Conservation (phyloP, 148 eudicot genomes). For the Vaccinium corymbosum region DNA sequence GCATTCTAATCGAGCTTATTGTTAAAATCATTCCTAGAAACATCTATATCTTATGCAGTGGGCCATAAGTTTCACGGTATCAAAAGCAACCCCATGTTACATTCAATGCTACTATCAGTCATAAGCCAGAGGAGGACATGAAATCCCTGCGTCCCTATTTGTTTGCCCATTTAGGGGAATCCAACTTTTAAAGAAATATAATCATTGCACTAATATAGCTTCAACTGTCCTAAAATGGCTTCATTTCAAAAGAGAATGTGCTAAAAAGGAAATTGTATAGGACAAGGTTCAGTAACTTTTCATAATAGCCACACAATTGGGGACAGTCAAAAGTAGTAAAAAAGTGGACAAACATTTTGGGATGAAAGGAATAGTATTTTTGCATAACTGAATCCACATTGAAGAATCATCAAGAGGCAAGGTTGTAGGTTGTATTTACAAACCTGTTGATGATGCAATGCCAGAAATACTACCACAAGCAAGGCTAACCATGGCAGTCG, state of each 20-base stretch:
- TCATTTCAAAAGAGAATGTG: not conserved
- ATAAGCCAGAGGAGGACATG: not conserved
- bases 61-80: not conserved
- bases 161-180: not conserved
- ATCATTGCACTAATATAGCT: not conserved
- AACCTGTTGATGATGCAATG: slow-evolving; percentile 73
- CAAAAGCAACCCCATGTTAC: not conserved
- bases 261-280: not conserved
- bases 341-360: not conserved
- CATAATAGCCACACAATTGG: too few species aligned
- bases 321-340: not conserved
- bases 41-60: not conserved
- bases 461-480: slow-evolving; percentile 80
- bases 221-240: not conserved
- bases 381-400: not conserved
- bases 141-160: not conserved
- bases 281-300: not conserved
- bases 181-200: not conserved
- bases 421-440: slow-evolving; percentile 7
- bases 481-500: slow-evolving; percentile 54
- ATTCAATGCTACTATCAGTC: not conserved
- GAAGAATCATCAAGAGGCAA: not conserved
- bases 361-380: not conserved
- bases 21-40: not conserved
- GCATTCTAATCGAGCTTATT: not conserved